These are phyloP conservation scores for Chloranthus sessilifolius DNA, from an alignment of 164 flowering plant genomes.

Conservation along the genomic window DNA sequence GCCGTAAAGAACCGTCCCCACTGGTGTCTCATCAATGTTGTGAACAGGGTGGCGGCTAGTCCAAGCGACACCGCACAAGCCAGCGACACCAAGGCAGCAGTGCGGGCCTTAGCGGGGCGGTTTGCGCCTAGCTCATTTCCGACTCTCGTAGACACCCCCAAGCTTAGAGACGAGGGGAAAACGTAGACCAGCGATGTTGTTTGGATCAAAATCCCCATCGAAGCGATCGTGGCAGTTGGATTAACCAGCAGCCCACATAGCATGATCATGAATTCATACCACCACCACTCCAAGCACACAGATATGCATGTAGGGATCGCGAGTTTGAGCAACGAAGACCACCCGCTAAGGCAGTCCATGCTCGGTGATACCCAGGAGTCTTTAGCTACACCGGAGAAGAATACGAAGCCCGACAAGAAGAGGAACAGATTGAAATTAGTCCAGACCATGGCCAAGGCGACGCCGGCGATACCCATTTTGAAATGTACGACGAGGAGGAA, in stretches of 20 bases:
- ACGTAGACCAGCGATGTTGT: slow-evolving; percentile 85
- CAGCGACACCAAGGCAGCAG: slow-evolving; percentile 57
- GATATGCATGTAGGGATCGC: slow-evolving; percentile 83
- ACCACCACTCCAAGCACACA: slow-evolving; percentile 98
- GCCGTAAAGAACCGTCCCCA: slow-evolving; percentile 83
- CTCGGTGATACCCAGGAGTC: slow-evolving; percentile 83
- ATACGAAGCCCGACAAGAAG: slow-evolving; percentile 41
- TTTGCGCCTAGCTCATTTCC: slow-evolving; percentile 86
- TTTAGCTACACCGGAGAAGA: slow-evolving; percentile 63
- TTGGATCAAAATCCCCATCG: slow-evolving; percentile 94
- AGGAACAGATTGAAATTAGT: slow-evolving; percentile 70
- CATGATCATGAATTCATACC: slow-evolving; percentile 95
- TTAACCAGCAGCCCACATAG: slow-evolving; percentile 71
- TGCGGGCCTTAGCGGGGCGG: slow-evolving; percentile 67
- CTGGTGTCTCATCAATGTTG: slow-evolving; percentile 58
- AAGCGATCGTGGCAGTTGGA: slow-evolving; percentile 81
- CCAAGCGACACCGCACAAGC: slow-evolving; percentile 56
- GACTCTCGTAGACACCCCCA: slow-evolving; percentile 81
- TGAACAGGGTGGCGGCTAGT: slow-evolving; percentile 59
- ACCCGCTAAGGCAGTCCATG: slow-evolving; percentile 69
- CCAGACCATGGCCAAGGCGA: slow-evolving; percentile 83
- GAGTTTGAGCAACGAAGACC: slow-evolving; percentile 67
- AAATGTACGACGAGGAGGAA: slow-evolving; percentile 65
- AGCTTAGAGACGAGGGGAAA: slow-evolving; percentile 76
- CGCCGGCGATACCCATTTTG: slow-evolving; percentile 81